These are phyloP conservation scores for Barnettozyma populi DNA, from an alignment of 805 yeast genomes.

Conservation along the genomic window DNA sequence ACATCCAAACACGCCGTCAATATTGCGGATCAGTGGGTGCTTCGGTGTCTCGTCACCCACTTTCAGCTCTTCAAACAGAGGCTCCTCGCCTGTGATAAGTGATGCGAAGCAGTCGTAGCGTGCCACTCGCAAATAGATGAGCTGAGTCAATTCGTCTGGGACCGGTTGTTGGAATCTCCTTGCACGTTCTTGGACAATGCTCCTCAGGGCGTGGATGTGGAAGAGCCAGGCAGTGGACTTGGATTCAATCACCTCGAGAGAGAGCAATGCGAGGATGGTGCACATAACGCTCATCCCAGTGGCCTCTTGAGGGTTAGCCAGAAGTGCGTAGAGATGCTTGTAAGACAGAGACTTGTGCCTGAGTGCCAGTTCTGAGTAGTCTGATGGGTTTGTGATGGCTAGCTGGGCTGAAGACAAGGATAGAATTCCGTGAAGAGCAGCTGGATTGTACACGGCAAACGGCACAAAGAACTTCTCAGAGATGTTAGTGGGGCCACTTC, in stretches of 20 bases:
- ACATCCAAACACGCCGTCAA: slow-evolving; percentile 11
- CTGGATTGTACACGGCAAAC: slow-evolving; percentile 7
- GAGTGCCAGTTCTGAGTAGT: slow-evolving; percentile 3
- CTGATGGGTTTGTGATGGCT: slow-evolving; percentile 3
- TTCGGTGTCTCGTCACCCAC: background rate
- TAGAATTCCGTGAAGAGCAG: slow-evolving; percentile 8
- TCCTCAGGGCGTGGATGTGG: slow-evolving; percentile 9
- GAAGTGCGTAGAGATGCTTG: slow-evolving; percentile 7
- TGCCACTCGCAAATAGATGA: slow-evolving; percentile 9
- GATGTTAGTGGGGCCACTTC: slow-evolving; percentile 8
- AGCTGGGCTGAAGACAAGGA: slow-evolving; percentile 9
- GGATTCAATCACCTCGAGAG: slow-evolving; percentile 10
- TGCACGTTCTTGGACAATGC: slow-evolving; percentile 5
- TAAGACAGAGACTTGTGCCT: slow-evolving; percentile 10
- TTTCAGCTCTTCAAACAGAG: slow-evolving; percentile 5
- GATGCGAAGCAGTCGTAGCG: slow-evolving; percentile 11
- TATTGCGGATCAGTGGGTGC: slow-evolving; percentile 8
- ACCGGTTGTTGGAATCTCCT: slow-evolving; percentile 1
- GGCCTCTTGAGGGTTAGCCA: slow-evolving; percentile 1
- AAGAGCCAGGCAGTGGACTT: slow-evolving; percentile 7
- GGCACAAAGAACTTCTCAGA: slow-evolving; percentile 12
- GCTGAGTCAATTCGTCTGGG: background rate
- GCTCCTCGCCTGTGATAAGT: slow-evolving; percentile 9
- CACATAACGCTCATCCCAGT: slow-evolving; percentile 5
- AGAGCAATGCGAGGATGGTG: slow-evolving; percentile 9